Evolutionary conservation across 2,329 filamentous ascomycete genomes (phyloP), one percentile per base, ranked within the genome.

Genomic region (Fusarium scirpi): DNA sequence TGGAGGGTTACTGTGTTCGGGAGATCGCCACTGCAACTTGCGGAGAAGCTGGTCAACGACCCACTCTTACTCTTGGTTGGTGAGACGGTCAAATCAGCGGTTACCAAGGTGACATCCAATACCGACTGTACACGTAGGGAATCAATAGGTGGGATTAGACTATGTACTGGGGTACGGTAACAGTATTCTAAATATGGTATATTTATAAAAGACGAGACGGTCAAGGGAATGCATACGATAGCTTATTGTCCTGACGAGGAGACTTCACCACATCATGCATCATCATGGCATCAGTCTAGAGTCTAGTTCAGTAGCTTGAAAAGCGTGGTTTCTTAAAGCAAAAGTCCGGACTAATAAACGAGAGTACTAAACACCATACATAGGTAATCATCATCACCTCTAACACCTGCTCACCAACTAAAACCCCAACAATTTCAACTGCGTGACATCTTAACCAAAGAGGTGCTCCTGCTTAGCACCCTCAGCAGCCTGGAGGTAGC

Each of bases 381-480:
- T 43, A n/a, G n/a, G n/a, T n/a, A 7, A 7, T 12, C 22, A 10
- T 24, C 29, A 43, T 24, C 6, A 43, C 12, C 32, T 22, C 4
- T 11, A 45, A 25, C 40, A 32, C 1, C 24, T 18, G 11, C 41
- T 16, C 30, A 22, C 24, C 9, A 22, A 18, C 22, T 16, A 18
- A 43, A 22, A 24, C 12, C 8, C 15, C 13, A 32, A 18, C 20
- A 15, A 45, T 5, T 4, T 18, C 16, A 40, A 30, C 22, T 24
- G 4, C 7, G 13, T 20, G n/a, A 11, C n/a, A 32, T 22, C 15
- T 52, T 67, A 74, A 59, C 73, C 72, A 62, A 77, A 76, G 15
- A 69, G 51, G 15, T 68, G 74, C 74, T 84, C 83, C 78, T 87
- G 85, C 73, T 84, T 84, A 6, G 84, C 85, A 6, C 82, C 85